A percentile compares a stretch with the other conserved stretches of the same genome.
Conservation (phyloP, 202 grass and related monocot genomes). For the Schoenoplectus triqueter region DNA sequence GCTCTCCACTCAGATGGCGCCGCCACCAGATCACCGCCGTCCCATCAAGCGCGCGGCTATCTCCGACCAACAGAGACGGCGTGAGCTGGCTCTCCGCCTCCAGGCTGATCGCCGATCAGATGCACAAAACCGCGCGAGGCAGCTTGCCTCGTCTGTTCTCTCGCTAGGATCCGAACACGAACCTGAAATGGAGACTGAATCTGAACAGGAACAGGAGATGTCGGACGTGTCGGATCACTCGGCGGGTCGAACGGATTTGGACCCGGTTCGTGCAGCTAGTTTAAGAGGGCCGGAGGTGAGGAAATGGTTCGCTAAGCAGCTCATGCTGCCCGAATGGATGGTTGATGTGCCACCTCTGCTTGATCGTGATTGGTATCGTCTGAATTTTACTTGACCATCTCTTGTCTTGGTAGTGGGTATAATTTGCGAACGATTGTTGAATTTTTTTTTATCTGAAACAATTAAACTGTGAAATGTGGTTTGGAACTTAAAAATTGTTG, state of each 20-base stretch:
- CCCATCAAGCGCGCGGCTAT: constrained; percentile 76
- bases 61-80: constrained; percentile 95
- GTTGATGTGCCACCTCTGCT: constrained; percentile 77
- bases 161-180: neutral
- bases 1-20: constrained; percentile 40
- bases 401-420: neutral
- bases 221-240: neutral
- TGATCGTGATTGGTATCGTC: constrained; percentile 67
- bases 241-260: constrained; percentile 32
- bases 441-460: neutral
- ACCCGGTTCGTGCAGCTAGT: constrained; percentile 58
- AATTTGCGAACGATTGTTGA: neutral
- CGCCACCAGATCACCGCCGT: constrained; percentile 61
- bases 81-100: constrained; percentile 65
- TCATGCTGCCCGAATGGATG: constrained; percentile 99
- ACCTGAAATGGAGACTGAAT: neutral
- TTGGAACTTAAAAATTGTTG: neutral
- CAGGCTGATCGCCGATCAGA: constrained; percentile 79
- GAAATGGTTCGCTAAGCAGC: constrained; percentile 79
- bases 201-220: constrained; percentile 31
- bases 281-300: constrained; percentile 66
- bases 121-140: constrained; percentile 78
- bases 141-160: constrained; percentile 84
- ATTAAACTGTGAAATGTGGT: neutral
- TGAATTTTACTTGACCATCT: neutral